Base-by-base conservation (phyloP, 2,329 filamentous ascomycete genomes). In the Dactylellina drechsleri region DNA sequence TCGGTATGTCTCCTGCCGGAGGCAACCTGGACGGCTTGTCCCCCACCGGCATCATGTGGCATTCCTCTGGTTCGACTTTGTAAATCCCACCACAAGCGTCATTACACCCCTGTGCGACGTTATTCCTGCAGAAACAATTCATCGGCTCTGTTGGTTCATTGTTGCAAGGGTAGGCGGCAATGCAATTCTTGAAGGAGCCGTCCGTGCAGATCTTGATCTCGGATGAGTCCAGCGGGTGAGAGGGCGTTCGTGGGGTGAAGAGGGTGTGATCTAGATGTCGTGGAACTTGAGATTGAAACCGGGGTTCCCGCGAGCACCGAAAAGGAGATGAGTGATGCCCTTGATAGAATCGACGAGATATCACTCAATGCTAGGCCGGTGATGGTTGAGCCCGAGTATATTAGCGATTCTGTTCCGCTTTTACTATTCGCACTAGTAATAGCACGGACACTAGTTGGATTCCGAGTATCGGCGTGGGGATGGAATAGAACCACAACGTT, bases 101-200 rank as follows among this genome's bases (percentile, higher is more conserved):
- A 36, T 58, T 47, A 26, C 71, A 75, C 54, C 71, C 59, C 43
- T 68, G 57, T 28, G 18, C 36, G 16, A 75, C 71, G 31, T 75
- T 75, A 54, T 75, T 75, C 64, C 71, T 58, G 64, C 71, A 75
- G 58, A 62, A 62, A 56, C 71, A 75, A 18, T 53, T 52, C 36
- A 60, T 60, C 12, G 57, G 36, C 26, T 64, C 58, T 13, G 45
- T 49, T 58, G 64, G 52, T 40, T 59, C 28, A 2, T 41, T 52
- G 1, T 26, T 31, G 58, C 71, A 75, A 31, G 45, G 26, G 47
- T 75, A 75, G 52, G 41, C 56, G 23, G 52, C 57, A 53, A 75
- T 58, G 64, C 71, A 68, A 16, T 31, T 36, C 6, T 47, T 12
- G 41, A 53, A 75, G 12, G 71, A 59, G 18, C 71, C 71, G 16